Evolutionary conservation across 1,284 basidiomycete species (phyloP).

Genomic region (Cryptococcus wingfieldii): DNA sequence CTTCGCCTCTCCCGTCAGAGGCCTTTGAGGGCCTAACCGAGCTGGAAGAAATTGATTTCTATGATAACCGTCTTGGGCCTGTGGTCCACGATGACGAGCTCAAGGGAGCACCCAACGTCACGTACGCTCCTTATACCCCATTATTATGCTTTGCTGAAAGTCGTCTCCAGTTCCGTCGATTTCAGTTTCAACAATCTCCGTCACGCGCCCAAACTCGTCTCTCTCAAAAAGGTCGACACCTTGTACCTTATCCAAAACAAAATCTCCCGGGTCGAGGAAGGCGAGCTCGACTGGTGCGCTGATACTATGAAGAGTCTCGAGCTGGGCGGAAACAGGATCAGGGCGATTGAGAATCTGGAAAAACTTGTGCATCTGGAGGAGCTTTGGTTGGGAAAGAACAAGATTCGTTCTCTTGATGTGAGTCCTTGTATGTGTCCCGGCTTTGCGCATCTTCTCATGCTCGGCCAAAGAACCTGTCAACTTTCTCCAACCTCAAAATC

Average conservation of each 20-base stretch:
- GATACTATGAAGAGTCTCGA: constrained; percentile 76
- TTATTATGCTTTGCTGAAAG: not conserved
- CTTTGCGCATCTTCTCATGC: constrained; percentile 3
- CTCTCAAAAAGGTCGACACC: constrained; percentile 58
- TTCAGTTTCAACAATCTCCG: constrained; percentile 91
- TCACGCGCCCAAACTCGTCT: constrained; percentile 57
- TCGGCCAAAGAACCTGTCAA: constrained; percentile 52
- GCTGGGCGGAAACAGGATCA: constrained; percentile 84
- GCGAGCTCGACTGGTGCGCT: constrained; percentile 57
- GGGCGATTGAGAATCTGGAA: constrained; percentile 86
- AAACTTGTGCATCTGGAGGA: constrained; percentile 78
- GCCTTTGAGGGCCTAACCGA: constrained; percentile 62
- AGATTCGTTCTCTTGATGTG: constrained; percentile 82
- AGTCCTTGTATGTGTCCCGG: constrained; percentile 21
- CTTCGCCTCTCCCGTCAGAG: constrained; percentile 65
- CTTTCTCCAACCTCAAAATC: constrained; percentile 68
- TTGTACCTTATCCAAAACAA: constrained; percentile 97
- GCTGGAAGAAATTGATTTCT: constrained; percentile 86
- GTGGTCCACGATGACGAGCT: constrained; percentile 59
- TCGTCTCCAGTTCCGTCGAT: constrained; percentile 68
- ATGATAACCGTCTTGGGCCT: constrained; percentile 85
- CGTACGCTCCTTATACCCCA: constrained; percentile 54
- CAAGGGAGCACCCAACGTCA: constrained; percentile 59
- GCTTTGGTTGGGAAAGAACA: constrained; percentile 97
- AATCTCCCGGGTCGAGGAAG: constrained; percentile 70